Evolutionary conservation across 371 early-diverging fungal genomes (phyloP), one percentile per base, ranked within the genome.

Genomic region (Massospora cicadina): DNA sequence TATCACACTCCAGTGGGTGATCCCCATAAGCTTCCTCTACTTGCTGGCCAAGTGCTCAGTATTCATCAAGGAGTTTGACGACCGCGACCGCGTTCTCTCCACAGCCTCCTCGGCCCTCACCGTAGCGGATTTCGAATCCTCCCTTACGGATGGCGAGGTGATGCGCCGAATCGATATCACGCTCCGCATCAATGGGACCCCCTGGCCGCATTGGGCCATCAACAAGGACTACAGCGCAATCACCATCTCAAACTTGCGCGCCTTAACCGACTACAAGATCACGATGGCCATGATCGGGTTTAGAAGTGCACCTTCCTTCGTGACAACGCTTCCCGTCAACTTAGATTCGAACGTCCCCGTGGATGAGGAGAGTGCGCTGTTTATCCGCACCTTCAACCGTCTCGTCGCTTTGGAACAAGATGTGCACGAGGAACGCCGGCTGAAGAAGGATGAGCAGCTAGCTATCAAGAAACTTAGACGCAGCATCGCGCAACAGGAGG

Each of bases 371-470:
- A 23, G 23, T 57, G 58, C 23, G 43, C 43, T 43, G 17, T 57
- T 25, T 57, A 27, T 27, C 28, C 23, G 28, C 23, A 28, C 17
- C 17, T 33, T 62, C 33, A 31, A 43, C 2, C 62, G 43, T 23
- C 33, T 23, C 1, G 26, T 43, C 43, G 24, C 3, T 1, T 13
- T 62, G 7, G 33, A 62, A 7, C 32, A 33, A 21, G 21, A 62
- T 12, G 17, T 62, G 17, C 7, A 17, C 25, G 62, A 62, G 2
- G 62, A 31, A 33, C 62, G 62, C 23, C 5, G 28, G 26, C 3
- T 43, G 17, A 62, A 62, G 28, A 62, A 62, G 33, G 62, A 62
- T 23, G 62, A 31, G 27, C n/a, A 17, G 62, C n/a, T 27, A 7
- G 21, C 17, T 13, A 12, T 62, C 3, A 62, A 62, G 27, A 62